Conservation (phyloP, 345 rosid genomes). For the Euphorbia peplus region DNA sequence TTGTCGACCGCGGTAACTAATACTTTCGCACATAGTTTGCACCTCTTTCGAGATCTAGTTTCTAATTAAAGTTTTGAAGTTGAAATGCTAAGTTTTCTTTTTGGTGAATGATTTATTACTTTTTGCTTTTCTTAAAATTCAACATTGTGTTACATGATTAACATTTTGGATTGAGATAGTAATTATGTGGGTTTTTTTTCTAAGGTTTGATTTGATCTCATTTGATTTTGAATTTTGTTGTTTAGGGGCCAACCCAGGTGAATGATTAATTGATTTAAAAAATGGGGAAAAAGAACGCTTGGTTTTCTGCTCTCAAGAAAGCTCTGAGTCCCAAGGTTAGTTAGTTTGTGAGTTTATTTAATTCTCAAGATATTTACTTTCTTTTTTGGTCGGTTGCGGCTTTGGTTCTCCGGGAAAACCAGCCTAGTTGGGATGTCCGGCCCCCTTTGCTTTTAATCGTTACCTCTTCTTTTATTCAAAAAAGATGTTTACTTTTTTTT, state of each 20-base stretch:
- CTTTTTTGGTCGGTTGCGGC: too few species aligned
- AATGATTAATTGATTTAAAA: constrained; percentile 24
- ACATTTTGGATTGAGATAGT: not conserved
- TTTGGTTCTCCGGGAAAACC: too few species aligned
- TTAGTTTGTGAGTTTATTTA: not conserved
- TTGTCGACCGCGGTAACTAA: too few species aligned
- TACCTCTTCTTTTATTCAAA: too few species aligned
- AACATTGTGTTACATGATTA: not conserved
- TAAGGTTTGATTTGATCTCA: constrained; percentile 13
- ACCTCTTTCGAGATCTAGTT: too few species aligned
- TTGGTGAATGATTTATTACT: not conserved
- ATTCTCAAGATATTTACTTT: not conserved
- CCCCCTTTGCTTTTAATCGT: too few species aligned
- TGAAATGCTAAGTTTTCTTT: not conserved
- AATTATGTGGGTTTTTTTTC: not conserved
- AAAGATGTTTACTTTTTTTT: not conserved
- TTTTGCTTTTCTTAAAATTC: not conserved
- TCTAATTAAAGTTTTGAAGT: constrained; percentile 5
- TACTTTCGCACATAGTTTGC: too few species aligned
- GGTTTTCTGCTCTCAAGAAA: constrained; percentile 83
- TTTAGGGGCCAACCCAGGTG: constrained; percentile 31
- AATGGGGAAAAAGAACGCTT: constrained; percentile 71
- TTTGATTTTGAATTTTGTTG: constrained; percentile 17
- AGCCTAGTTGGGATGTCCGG: too few species aligned
- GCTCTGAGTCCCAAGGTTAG: constrained; percentile 56